Conservation (phyloP, 2,329 filamentous ascomycete species). For the Colletotrichum salicis region DNA sequence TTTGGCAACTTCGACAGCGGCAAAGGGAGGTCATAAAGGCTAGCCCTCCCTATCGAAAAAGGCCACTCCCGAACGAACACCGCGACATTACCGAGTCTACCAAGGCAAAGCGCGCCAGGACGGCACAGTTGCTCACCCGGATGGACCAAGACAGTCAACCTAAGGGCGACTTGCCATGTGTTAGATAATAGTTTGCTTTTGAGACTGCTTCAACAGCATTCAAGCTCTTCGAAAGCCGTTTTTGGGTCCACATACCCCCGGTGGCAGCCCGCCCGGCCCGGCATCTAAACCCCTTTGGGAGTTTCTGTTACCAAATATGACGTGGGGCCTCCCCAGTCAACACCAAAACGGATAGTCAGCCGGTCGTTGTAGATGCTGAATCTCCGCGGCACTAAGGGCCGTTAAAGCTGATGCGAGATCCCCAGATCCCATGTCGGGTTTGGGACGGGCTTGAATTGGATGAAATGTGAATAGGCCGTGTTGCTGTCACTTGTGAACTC, state of each 20-base stretch:
- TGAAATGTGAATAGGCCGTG: constrained; percentile 1
- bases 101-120: constrained; percentile 6
- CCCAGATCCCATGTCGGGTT: background rate
- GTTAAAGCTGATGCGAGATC: constrained; percentile 25
- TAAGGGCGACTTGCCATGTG: constrained; percentile 25
- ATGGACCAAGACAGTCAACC: constrained; percentile 9
- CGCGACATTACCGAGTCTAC: background rate
- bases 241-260: constrained; percentile 15
- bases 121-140: background rate
- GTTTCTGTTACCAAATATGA: constrained; percentile 44
- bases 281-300: constrained; percentile 35
- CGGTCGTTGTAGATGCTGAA: constrained; percentile 34
- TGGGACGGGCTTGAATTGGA: constrained; percentile 5
- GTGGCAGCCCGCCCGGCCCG: constrained; percentile 24
- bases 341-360: constrained; percentile 17
- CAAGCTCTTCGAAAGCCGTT: constrained; percentile 4
- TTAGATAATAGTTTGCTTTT: constrained; percentile 32
- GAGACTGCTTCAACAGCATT: background rate
- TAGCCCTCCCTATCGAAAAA: background rate
- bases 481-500: background rate
- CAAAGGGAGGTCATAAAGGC: background rate
- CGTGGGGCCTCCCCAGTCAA: constrained; percentile 20
- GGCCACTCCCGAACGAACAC: background rate
- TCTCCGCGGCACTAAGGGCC: constrained; percentile 41
- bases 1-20: background rate